Evolutionary conservation across 2,329 filamentous ascomycete genomes (phyloP), one percentile per base, ranked within the genome.

Genomic region (Calonectria multiphialidica): DNA sequence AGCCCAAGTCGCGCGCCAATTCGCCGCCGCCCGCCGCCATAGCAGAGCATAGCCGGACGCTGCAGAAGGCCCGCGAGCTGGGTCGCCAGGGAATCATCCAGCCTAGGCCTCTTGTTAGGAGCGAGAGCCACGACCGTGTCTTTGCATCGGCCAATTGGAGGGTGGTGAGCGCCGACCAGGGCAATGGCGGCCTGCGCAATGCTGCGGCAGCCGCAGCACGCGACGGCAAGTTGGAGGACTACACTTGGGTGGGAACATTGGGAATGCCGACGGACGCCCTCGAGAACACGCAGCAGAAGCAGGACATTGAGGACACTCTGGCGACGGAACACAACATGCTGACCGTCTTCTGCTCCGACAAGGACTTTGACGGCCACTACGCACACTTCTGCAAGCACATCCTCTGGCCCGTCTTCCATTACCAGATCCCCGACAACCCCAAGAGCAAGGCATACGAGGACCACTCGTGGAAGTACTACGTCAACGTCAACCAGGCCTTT

Each of bases 401-500:
- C 68, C 88, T 98, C 8, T 98, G 96, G 96, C 96, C 96, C 1
- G 96, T 98, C 72, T 98, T 98, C 84, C 96, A 98, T 84, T 98
- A 98, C 83, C 96, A 98, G 84, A 98, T 98, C 72, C 97, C 96
- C 0, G 97, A 98, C 82, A 97, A 98, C 81, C 96, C 96, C 30
- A 98, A 98, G 88, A 98, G 95, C 90, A 98, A 98, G 83, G 96
- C 96, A 0, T 98, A 98, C 82, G 94, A 98, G 83, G 96, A 98
- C 78, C 96, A 98, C 84, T 98, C 96, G 0, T 98, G 96, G 95
- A 90, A 95, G 77, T 98, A 95, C 86, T 98, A 98, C 80, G 93
- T 95, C 81, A 95, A 94, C 66, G 90, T 98, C 80, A 98, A 98
- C 85, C 93, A 97, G 83, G 95, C 93, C 3, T 98, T 98, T 84